Evolutionary conservation across 352 stramenopile genomes (phyloP).

Genomic region (Globisporangium camurandrum): DNA sequence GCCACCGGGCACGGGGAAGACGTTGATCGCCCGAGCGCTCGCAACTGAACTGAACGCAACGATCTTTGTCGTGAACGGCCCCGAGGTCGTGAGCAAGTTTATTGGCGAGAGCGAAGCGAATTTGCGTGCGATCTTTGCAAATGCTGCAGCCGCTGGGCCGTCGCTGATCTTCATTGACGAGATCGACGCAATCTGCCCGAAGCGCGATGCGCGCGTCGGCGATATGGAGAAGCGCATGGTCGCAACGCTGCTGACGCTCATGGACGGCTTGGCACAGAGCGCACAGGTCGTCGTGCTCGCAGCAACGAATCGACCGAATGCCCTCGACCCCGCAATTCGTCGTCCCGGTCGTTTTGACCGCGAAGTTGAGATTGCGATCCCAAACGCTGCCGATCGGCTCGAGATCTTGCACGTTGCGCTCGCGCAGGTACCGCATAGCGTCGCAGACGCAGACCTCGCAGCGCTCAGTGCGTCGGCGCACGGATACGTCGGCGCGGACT

Average conservation of each 20-base stretch:
- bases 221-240: constrained; percentile 84
- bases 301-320: constrained; percentile 84
- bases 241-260: constrained; percentile 83
- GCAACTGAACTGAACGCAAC: constrained; percentile 88
- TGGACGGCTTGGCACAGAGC: constrained; percentile 75
- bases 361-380: constrained; percentile 96
- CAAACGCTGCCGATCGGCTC: constrained; percentile 87
- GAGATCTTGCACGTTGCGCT: constrained; percentile 93
- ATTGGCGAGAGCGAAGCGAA: constrained; percentile 90
- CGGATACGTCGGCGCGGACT: constrained; percentile 90
- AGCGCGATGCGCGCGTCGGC: constrained; percentile 67
- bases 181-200: constrained; percentile 86
- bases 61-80: constrained; percentile 96
- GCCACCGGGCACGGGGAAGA: constrained; percentile 95
- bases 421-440: constrained; percentile 74
- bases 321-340: constrained; percentile 89
- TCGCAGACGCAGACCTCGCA: constrained; percentile 80
- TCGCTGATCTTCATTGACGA: constrained; percentile 87
- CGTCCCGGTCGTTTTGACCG: constrained; percentile 95
- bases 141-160: constrained; percentile 33
- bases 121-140: constrained; percentile 59
- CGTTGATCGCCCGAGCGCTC: constrained; percentile 90
- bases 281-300: constrained; percentile 67
- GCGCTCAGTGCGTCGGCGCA: constrained; percentile 92
- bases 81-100: constrained; percentile 93